These are phyloP conservation scores for Chrysosphaeria jannelii DNA, from an alignment of 2,329 filamentous ascomycete species.

Conservation along the genomic window DNA sequence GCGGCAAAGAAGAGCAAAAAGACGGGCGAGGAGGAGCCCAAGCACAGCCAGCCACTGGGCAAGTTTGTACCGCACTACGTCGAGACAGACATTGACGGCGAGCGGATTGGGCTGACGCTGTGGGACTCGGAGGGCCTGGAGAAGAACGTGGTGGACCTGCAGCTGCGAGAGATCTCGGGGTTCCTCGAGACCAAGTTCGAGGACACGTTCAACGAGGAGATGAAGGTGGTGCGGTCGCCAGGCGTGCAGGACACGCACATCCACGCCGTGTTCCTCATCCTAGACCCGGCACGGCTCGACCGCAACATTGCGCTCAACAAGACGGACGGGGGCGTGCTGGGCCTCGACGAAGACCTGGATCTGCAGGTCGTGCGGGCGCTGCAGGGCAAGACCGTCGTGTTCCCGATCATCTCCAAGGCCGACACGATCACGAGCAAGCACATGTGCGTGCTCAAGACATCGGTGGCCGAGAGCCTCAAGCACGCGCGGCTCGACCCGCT, in stretches of 20 bases:
- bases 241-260: constrained; percentile 91
- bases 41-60: constrained; percentile 21
- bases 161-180: constrained; percentile 65
- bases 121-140: constrained; percentile 94
- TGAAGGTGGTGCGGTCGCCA: constrained; percentile 82
- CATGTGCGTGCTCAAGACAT: constrained; percentile 74
- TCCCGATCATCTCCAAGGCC: constrained; percentile 86
- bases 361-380: constrained; percentile 68
- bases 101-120: constrained; percentile 71
- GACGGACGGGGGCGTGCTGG: constrained; percentile 18
- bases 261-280: constrained; percentile 73
- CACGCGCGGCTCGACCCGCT: constrained; percentile 65
- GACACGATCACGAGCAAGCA: constrained; percentile 89
- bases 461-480: constrained; percentile 70
- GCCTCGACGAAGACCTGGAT: constrained; percentile 68
- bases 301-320: constrained; percentile 44
- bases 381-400: constrained; percentile 78
- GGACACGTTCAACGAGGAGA: constrained; percentile 89
- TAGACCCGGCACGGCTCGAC: constrained; percentile 68
- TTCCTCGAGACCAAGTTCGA: constrained; percentile 98
- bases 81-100: constrained; percentile 79
- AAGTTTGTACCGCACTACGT: constrained; percentile 71
- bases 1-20: constrained; percentile 47
- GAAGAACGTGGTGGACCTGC: constrained; percentile 81
- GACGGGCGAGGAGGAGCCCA: constrained; percentile 24